A percentile compares a stretch with the other conserved stretches of the same genome.
Conservation (phyloP, 139 green algal species). For the Micractinium sp. region DNA sequence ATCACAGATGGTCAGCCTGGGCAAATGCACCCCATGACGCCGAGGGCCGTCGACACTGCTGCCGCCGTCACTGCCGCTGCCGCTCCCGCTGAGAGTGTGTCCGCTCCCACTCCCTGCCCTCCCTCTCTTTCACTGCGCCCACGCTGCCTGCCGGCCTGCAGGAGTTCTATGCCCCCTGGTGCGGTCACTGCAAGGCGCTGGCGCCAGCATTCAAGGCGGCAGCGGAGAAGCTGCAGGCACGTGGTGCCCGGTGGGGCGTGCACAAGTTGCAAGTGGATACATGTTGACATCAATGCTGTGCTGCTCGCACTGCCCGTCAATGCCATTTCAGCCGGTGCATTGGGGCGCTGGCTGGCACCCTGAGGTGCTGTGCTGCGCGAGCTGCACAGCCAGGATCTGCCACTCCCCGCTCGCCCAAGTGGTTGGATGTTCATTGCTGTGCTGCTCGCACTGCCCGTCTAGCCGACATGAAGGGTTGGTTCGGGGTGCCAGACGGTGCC, state of each 20-base stretch:
- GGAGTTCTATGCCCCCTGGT: constrained; percentile 44
- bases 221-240: constrained; percentile 31
- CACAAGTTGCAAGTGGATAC: not conserved
- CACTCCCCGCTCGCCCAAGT: not conserved
- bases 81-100: not conserved
- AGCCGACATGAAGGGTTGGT: too few species aligned
- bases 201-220: constrained; percentile 32
- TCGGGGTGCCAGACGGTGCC: too few species aligned
- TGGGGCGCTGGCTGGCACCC: too few species aligned
- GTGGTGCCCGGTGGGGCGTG: not conserved
- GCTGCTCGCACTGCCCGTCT: not conserved
- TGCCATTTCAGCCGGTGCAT: too few species aligned
- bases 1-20: not conserved
- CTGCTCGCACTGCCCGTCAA: not conserved
- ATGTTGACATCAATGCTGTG: not conserved
- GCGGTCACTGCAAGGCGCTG: constrained; percentile 56
- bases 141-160: not conserved
- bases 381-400: too few species aligned
- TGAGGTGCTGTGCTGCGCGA: not conserved
- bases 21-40: not conserved
- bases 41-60: not conserved
- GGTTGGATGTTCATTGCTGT: not conserved
- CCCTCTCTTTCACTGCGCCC: too few species aligned
- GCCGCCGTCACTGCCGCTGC: not conserved
- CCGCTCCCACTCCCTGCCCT: too few species aligned